phyloP scores from a whole-genome alignment of 192 early-diverging fungal species.

The Coemansia interrupta region DNA sequence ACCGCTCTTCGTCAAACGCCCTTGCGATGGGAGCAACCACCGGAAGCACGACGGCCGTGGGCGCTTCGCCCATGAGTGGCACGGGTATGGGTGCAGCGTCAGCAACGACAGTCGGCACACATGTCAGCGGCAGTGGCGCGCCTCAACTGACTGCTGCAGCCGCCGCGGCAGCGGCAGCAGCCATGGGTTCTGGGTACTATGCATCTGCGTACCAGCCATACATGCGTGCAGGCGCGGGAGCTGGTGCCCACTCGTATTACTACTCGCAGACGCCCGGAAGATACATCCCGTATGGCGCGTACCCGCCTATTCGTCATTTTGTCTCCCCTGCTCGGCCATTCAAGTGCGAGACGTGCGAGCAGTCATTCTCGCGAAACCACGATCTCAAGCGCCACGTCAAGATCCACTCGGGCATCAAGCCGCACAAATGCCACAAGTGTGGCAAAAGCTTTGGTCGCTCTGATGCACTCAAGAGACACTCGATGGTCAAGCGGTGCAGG shows the following conservation, averaged over 20 bases:
- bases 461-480: conserved; percentile 70
- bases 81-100: conserved; percentile 13
- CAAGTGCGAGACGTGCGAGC: conserved; percentile 56
- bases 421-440: conserved; percentile 69
- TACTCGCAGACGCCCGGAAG: conserved; percentile 41
- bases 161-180: conserved; percentile 33
- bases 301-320: conserved; percentile 50
- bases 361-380: conserved; percentile 68
- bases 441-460: conserved; percentile 71
- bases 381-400: conserved; percentile 73
- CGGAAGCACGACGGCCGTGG: conserved; percentile 14
- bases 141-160: conserved; percentile 30
- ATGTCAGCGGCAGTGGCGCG: conserved; percentile 2
- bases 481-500: conserved; percentile 60
- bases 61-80: conserved; percentile 23
- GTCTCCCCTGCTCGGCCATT: conserved; percentile 54
- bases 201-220: conserved; percentile 46
- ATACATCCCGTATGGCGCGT: conserved; percentile 48
- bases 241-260: conserved; percentile 36
- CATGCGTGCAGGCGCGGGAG: conserved; percentile 20
- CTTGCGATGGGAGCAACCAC: conserved; percentile 24
- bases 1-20: conserved; percentile 42
- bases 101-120: neutral
- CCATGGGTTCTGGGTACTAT: conserved; percentile 42
- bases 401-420: conserved; percentile 73